Base-by-base conservation (phyloP, 1,139 yeast species). In the Saccharomyces pastorianus region DNA sequence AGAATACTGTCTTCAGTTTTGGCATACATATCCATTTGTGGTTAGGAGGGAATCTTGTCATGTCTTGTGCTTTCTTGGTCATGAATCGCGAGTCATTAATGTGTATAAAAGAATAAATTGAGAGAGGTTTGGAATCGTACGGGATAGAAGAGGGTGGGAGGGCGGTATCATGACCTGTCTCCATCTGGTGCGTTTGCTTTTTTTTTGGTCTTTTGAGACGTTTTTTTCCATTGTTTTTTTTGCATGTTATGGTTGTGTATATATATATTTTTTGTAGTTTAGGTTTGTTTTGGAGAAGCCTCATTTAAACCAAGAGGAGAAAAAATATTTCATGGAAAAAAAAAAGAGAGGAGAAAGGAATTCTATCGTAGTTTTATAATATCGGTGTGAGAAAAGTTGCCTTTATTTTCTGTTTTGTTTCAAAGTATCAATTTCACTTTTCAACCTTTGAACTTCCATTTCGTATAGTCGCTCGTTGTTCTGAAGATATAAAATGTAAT, bases 401-500 rank as follows among this genome's bases (percentile, higher is more conserved):
- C 34, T 50, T 29, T 29, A 48, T 32, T 51, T 52, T 49, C 50
- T 26, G 29, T 50, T 31, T 44, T 46, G 47, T 27, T 41, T 65
- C 57, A 66, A 60, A 51, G 56, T 58, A 51, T 58, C 64, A 52
- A 70, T 55, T 59, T 74, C 72, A n/a, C 64, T 58, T 52, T 63
- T 63, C 58, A 76, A 64, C 52, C 65, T 65, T 52, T 63, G 64
- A 11, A 67, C 66, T 55, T 68, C 71, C 61, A 65, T 52, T 53
- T 65, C 66, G 55, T 63, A 65, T 26, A 67, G 51, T 41, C 68
- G 66, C 60, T 79, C 78, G 57, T 77, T 77, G 46, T 73, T 74
- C 59, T 79, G 81, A 56, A 82, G 63, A 58, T 73, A 73, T 46
- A 77, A 64, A 51, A 84, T 76, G 61, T 84, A 84, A 49, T 80